phyloP scores from a whole-genome alignment of 495 filamentous ascomycete species.

The Staphylotrichum longicolle region DNA sequence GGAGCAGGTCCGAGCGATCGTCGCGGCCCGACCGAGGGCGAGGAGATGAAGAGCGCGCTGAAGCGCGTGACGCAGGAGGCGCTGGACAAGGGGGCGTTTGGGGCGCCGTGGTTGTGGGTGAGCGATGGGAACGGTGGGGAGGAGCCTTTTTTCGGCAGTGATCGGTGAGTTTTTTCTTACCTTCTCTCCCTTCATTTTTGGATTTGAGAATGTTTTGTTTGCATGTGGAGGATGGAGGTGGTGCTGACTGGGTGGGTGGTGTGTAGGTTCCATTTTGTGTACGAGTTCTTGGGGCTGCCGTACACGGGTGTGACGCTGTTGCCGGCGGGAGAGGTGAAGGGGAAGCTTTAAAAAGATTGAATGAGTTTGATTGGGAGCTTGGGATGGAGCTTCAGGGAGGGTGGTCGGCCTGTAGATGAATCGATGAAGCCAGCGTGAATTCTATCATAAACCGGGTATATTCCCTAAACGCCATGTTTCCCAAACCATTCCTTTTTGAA shows the following conservation, averaged over 20 bases:
- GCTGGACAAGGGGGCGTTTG: slow-evolving; percentile 65
- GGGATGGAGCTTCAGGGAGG: not conserved
- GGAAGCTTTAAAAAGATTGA: slow-evolving; percentile 24
- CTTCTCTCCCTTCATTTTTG: slow-evolving; percentile 23
- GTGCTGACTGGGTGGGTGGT: not conserved
- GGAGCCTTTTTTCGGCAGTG: slow-evolving; percentile 77
- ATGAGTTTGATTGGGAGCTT: not conserved
- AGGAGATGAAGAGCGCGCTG: slow-evolving; percentile 59
- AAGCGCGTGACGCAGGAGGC: slow-evolving; percentile 57
- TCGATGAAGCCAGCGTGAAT: not conserved
- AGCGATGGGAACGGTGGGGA: slow-evolving; percentile 53
- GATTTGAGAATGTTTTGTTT: not conserved
- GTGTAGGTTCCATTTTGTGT: slow-evolving; percentile 40
- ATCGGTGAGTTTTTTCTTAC: slow-evolving; percentile 49
- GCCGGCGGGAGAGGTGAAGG: slow-evolving; percentile 22
- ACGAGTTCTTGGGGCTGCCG: slow-evolving; percentile 42
- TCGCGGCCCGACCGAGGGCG: slow-evolving; percentile 41
- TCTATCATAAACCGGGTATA: slow-evolving; percentile 7
- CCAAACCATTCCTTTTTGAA: not conserved
- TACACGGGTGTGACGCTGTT: slow-evolving; percentile 37
- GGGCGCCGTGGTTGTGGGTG: slow-evolving; percentile 75
- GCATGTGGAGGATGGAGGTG: not conserved
- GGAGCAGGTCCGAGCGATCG: slow-evolving; percentile 47
- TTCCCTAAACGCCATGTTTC: not conserved
- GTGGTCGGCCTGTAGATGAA: not conserved